These are phyloP conservation scores for Pseudogymnoascus sp. DNA, from an alignment of 2,329 filamentous ascomycete species.

Conservation along the genomic window DNA sequence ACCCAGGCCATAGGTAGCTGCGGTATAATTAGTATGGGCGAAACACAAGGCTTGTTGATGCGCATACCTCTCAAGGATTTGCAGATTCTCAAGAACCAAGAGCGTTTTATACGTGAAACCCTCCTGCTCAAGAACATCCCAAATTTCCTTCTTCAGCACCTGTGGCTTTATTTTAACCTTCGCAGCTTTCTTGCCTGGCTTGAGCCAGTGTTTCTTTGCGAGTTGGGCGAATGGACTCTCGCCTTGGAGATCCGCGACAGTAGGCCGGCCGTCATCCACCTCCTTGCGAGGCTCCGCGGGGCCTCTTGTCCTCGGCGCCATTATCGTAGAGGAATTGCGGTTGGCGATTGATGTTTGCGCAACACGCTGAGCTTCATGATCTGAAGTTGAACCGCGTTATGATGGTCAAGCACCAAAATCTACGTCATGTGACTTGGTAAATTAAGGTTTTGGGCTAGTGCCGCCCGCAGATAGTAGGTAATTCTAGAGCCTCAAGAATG, in stretches of 20 bases:
- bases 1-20: constrained; percentile 91
- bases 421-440: constrained; percentile 9
- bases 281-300: constrained; percentile 22
- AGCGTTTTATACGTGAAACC: constrained; percentile 70
- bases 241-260: constrained; percentile 60
- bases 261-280: constrained; percentile 44
- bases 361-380: constrained; percentile 3
- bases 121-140: constrained; percentile 78
- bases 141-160: constrained; percentile 77
- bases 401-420: constrained; percentile 3
- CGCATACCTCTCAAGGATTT: constrained; percentile 70
- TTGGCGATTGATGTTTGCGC: constrained; percentile 8
- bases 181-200: constrained; percentile 47
- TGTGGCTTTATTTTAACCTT: constrained; percentile 69
- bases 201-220: constrained; percentile 79
- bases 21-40: constrained; percentile 16
- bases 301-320: constrained; percentile 25
- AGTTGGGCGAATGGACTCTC: constrained; percentile 66
- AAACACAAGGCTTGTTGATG: not conserved
- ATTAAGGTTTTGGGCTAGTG: constrained; percentile 6
- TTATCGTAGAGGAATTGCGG: constrained; percentile 14
- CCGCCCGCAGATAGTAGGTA: not conserved
- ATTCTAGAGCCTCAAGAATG: constrained; percentile 7
- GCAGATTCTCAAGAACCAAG: constrained; percentile 77
- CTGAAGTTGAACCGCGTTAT: constrained; percentile 7